Evolutionary conservation across 805 yeast species (phyloP), one percentile per base, ranked within the genome.

Genomic region (Cyberlindnera galapagoensis): DNA sequence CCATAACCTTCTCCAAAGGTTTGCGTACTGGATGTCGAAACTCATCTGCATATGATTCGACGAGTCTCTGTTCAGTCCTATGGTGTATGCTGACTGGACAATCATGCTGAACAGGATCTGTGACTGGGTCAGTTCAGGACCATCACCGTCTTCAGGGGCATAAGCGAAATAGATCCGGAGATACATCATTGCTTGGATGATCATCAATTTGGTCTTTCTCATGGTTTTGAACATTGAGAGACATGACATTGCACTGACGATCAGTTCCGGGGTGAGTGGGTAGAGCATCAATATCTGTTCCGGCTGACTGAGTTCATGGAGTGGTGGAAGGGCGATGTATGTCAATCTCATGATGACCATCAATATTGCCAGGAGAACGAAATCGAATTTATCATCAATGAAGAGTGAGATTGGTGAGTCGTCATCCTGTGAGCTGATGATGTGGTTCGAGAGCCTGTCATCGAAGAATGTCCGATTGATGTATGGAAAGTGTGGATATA

Each of bases 81-180:
- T 44, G 4, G 63, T 51, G 26, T 58, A 45, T 0, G 72, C 71
- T 52, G 66, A 62, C 35, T 69, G 74, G 8, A 63, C 46, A 9
- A 64, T 46, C 16, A 65, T 40, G 3, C 63, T 62, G 10, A 59
- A 54, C 12, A 60, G 55, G 1, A 57, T 55, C 28, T 61, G 68
- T 0, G 65, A 49, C 26, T 65, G 70, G 3, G 61, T 54, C 6
- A 62, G 56, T 28, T 65, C 71, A 1, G 61, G 54, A 14, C 69
- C 72, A 44, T 67, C 71, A 20, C 71, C 70, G 39, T 63, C 67
- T 38, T 67, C 74, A 0, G 77, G 77, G 0, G 74, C 57, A 39
- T 52, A 51, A 24, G 45, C 56, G 40, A 47, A 62, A 38, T 71
- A 70, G 3, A 62, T 36, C 33, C 67, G 56, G 14, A 63, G 44